A percentile compares a stretch with the other conserved stretches of the same genome.
These are phyloP conservation scores for Monosporascus sp. DNA, from an alignment of 2,329 filamentous ascomycete species.

Conservation along the genomic window DNA sequence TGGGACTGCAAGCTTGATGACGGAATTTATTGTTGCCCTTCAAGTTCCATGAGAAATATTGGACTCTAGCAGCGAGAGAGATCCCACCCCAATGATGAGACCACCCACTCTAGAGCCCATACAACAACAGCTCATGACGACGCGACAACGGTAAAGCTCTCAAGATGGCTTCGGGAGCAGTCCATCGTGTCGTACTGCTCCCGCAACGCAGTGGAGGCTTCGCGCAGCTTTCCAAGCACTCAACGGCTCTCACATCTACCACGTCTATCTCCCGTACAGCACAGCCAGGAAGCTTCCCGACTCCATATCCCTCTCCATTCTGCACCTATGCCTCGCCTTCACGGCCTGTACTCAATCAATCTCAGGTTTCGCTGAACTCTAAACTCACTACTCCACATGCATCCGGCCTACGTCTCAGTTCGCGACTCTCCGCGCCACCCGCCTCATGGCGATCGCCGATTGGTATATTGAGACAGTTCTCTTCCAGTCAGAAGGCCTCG, in stretches of 20 bases:
- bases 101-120: not conserved
- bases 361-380: slow-evolving; percentile 6
- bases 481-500: slow-evolving; percentile 5
- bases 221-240: slow-evolving; percentile 16
- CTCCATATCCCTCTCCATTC: not conserved
- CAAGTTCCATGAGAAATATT: too few species aligned
- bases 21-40: too few species aligned
- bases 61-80: not conserved
- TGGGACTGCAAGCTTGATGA: too few species aligned
- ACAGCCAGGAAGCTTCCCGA: slow-evolving; percentile 4
- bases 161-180: slow-evolving; percentile 44
- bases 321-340: not conserved
- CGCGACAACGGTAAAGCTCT: slow-evolving; percentile 14
- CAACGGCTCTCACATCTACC: slow-evolving; percentile 4
- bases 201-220: slow-evolving; percentile 37
- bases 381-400: slow-evolving; percentile 5
- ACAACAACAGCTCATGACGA: slow-evolving; percentile 13
- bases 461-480: slow-evolving; percentile 12
- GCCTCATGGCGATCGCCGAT: slow-evolving; percentile 9
- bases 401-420: slow-evolving; percentile 6
- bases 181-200: slow-evolving; percentile 42
- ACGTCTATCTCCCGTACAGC: slow-evolving; percentile 3
- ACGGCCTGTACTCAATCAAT: slow-evolving; percentile 4
- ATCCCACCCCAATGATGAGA: slow-evolving; percentile 5
- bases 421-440: slow-evolving; percentile 1